phyloP scores from a whole-genome alignment of 441 rosid species.

The Brassica hybrid region DNA sequence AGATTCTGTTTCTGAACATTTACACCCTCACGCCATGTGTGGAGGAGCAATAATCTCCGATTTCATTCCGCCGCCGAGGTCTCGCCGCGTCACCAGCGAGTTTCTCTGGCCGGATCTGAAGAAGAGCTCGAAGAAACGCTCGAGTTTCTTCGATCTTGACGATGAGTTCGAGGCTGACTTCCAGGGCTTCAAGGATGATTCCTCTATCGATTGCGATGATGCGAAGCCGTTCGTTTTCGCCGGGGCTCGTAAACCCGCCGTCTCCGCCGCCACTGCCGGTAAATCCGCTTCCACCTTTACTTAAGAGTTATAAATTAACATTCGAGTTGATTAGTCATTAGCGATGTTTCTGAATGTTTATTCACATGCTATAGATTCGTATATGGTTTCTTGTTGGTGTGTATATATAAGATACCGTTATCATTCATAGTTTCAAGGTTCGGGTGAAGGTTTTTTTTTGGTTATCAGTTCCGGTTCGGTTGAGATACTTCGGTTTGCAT shows the following conservation, averaged over 20 bases:
- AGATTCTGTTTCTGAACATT: slow-evolving; percentile 31
- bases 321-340: too few relatives aligned
- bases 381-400: background rate
- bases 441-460: too few relatives aligned
- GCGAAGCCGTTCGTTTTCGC: slow-evolving; percentile 72
- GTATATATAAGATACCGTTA: background rate
- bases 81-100: slow-evolving; percentile 63
- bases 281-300: background rate
- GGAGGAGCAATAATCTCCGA: slow-evolving; percentile 97
- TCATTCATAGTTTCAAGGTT: background rate
- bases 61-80: slow-evolving; percentile 57
- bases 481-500: too few relatives aligned
- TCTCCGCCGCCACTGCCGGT: slow-evolving; percentile 32
- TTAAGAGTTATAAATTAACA: too few relatives aligned
- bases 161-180: slow-evolving; percentile 83
- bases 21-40: slow-evolving; percentile 65
- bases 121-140: slow-evolving; percentile 48
- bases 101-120: slow-evolving; percentile 81
- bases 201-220: slow-evolving; percentile 59
- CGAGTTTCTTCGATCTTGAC: slow-evolving; percentile 49
- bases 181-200: slow-evolving; percentile 69
- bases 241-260: slow-evolving; percentile 45
- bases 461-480: too few relatives aligned
- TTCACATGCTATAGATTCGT: background rate
- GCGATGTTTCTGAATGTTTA: background rate